Conservation (phyloP, 176 grass and related monocot genomes). For the Ensete ventricosum region DNA sequence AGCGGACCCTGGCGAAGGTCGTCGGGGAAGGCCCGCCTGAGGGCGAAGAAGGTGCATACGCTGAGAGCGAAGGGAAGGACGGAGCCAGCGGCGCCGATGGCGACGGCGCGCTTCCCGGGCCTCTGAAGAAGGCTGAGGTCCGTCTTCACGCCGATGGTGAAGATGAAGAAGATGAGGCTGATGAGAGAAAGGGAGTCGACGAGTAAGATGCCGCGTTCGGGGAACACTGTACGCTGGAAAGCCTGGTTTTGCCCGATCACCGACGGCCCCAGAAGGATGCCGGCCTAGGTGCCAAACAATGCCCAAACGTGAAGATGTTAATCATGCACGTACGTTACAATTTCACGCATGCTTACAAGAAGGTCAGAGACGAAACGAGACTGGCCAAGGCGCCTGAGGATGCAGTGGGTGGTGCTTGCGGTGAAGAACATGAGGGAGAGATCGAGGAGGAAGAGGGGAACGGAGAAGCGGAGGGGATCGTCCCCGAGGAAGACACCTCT, state of each 20-base stretch:
- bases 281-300: conserved; percentile 3
- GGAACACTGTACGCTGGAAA: conserved; percentile 33
- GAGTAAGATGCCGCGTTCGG: conserved; percentile 47
- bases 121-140: conserved; percentile 42
- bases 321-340: not conserved
- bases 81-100: conserved; percentile 39
- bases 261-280: conserved; percentile 28
- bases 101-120: conserved; percentile 35
- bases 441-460: not conserved
- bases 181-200: conserved; percentile 52
- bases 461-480: not conserved
- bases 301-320: not conserved
- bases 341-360: conserved; percentile 18
- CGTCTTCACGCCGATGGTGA: conserved; percentile 67
- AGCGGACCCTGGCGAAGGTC: conserved; percentile 31
- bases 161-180: conserved; percentile 60
- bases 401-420: conserved; percentile 7
- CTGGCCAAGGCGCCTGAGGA: conserved; percentile 45
- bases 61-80: conserved; percentile 47
- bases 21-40: conserved; percentile 24
- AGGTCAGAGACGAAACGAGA: conserved; percentile 51
- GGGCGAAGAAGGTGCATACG: conserved; percentile 20
- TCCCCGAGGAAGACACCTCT: conserved; percentile 1
- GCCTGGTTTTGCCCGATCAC: conserved; percentile 2
- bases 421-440: not conserved